These are phyloP conservation scores for Polytrichum formosum DNA, from an alignment of 225 moss, liverwort and hornwort genomes.

Conservation along the genomic window DNA sequence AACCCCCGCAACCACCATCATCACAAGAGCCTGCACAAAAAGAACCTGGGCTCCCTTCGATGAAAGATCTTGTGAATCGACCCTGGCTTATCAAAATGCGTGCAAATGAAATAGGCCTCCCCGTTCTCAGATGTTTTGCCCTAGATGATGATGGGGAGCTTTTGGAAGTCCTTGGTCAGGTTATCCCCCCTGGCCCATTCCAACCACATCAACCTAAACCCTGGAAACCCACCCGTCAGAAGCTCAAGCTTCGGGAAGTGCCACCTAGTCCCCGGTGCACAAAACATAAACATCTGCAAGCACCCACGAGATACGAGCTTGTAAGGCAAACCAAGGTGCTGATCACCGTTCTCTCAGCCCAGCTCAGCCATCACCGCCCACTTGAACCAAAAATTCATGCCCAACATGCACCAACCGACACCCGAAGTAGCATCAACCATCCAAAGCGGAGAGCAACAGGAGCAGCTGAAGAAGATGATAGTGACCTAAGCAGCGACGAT, in stretches of 20 bases:
- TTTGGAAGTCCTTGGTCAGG: conserved; percentile 46
- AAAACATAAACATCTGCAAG: conserved; percentile 43
- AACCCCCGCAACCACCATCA: too few species aligned
- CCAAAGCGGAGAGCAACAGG: too few species aligned
- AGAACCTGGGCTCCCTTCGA: conserved; percentile 18
- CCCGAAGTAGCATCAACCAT: too few species aligned
- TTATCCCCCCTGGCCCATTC: conserved; percentile 33
- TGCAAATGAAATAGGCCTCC: conserved; percentile 32
- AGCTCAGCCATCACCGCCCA: neutral
- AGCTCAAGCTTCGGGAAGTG: conserved; percentile 37
- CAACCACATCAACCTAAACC: conserved; percentile 29
- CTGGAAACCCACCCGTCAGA: conserved; percentile 43
- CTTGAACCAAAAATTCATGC: neutral
- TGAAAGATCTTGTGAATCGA: conserved; percentile 16
- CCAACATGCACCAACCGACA: too few species aligned
- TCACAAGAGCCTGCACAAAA: neutral
- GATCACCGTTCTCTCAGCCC: conserved; percentile 24
- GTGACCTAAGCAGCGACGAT: neutral
- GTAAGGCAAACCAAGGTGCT: conserved; percentile 34
- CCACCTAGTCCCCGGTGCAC: conserved; percentile 38
- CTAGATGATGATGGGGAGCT: conserved; percentile 38
- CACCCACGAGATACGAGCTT: conserved; percentile 33
- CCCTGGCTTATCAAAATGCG: conserved; percentile 45
- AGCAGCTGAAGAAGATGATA: neutral
- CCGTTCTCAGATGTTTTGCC: conserved; percentile 36